phyloP scores from a whole-genome alignment of 2,329 filamentous ascomycete species.

The Exophiala alcalophila region DNA sequence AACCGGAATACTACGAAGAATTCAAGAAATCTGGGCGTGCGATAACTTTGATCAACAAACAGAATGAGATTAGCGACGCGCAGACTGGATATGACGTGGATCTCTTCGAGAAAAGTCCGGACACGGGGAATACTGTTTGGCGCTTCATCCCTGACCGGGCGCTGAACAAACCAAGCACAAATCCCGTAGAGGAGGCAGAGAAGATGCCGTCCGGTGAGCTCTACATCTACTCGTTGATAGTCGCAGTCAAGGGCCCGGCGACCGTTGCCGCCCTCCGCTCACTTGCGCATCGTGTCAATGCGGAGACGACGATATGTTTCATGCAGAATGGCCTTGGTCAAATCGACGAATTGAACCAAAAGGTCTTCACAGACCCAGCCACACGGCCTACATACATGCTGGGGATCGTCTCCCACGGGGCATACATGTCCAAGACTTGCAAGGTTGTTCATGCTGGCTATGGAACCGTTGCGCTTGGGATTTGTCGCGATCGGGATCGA shows the following conservation, averaged over 20 bases:
- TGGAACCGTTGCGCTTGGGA: constrained; percentile 57
- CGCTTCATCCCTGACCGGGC: constrained; percentile 26
- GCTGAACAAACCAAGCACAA: constrained; percentile 19
- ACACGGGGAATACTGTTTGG: constrained; percentile 11
- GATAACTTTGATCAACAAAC: constrained; percentile 36
- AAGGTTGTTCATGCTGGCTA: constrained; percentile 56
- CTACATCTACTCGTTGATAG: constrained; percentile 69
- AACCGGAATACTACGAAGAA: constrained; percentile 38
- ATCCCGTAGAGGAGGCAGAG: constrained; percentile 21
- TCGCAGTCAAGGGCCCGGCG: constrained; percentile 71
- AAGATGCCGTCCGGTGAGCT: constrained; percentile 38
- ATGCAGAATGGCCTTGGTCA: constrained; percentile 80
- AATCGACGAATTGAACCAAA: constrained; percentile 70
- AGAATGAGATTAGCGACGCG: constrained; percentile 42
- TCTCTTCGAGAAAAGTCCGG: constrained; percentile 30
- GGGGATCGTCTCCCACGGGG: constrained; percentile 62
- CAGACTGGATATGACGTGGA: constrained; percentile 46
- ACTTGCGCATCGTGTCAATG: constrained; percentile 65
- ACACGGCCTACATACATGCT: constrained; percentile 73
- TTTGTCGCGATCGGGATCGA: constrained; percentile 42
- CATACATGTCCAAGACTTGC: constrained; percentile 51
- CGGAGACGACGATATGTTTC: constrained; percentile 69
- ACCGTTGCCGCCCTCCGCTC: constrained; percentile 65
- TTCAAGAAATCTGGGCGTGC: constrained; percentile 36
- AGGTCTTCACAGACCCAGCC: constrained; percentile 65